Base-by-base conservation (phyloP, 108 stramenopile species). In the Nitzschia palea region DNA sequence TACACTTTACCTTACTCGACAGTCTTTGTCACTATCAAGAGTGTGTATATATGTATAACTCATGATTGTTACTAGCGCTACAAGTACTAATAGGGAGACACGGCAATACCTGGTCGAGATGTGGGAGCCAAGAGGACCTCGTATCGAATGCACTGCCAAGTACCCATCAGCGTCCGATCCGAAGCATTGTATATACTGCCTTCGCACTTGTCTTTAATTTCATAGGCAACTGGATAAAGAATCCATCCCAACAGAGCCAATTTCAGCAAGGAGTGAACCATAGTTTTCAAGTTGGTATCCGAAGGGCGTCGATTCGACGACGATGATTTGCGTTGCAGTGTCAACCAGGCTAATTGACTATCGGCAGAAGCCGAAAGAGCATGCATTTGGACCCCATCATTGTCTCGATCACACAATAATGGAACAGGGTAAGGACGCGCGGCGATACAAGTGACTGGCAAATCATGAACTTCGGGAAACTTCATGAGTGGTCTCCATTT, bases 371-470 rank as follows among this genome's bases (percentile, higher is more conserved):
- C 93, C 62, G 76, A 83, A 2, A 90, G 17, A 0, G 86, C 90
- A 70, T 91, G 86, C 45, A 88, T 78, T 40, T 63, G 69, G 4
- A 91, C 79, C 9, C 67, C 73, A 0, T 79, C 86, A 55, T 85
- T 81, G 20, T 75, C 57, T 67, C 81, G 77, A 48, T 89, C 88
- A 18, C 86, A 86, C 25, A 77, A 64, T 9, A 94, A 68, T 32
- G 81, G 74, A 5, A 87, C 45, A 3, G 78, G 74, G 25, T 78
- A 81, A 4, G 93, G 93, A 34, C 93, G 66, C 0, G 90, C 86
- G 15, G 93, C 93, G 28, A 90, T 71, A 59, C 90, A 91, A 5
- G 93, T 95, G 1, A 91, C 90, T 0, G 90, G 93, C 15, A 95
- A 67, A 68, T 90, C 88, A 55, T 95, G 93, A 3, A 90, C 80